Evolutionary conservation across 2,329 filamentous ascomycete species (phyloP).

Genomic region (Ophiostoma pallidulum): DNA sequence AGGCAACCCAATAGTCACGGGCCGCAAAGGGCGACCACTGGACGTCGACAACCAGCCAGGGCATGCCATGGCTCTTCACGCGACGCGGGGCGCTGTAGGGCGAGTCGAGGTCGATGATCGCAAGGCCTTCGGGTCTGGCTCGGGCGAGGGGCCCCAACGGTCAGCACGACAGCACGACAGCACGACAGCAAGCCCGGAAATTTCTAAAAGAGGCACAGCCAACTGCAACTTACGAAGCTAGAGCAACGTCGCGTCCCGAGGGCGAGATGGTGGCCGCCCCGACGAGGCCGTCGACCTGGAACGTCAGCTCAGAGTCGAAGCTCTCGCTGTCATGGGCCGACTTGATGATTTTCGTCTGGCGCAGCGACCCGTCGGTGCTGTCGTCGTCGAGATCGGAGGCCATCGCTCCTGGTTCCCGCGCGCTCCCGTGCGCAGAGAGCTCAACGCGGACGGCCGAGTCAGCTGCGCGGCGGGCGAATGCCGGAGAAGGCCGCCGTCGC

Average conservation of each 20-base stretch:
- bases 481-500: no score
- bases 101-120: conserved; percentile 86
- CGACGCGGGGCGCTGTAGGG: conserved; percentile 80
- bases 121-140: conserved; percentile 67
- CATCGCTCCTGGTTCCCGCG: conserved; percentile 26
- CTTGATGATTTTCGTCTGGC: conserved; percentile 50
- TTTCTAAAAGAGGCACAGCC: no score
- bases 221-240: conserved; percentile 68
- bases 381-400: conserved; percentile 29
- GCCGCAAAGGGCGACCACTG: conserved; percentile 93
- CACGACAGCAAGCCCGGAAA: no score
- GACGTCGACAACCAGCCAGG: conserved; percentile 93
- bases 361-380: conserved; percentile 36
- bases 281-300: conserved; percentile 71
- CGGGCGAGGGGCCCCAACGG: neutral
- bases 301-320: conserved; percentile 75
- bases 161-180: neutral
- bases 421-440: no score
- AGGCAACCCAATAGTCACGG: conserved; percentile 87
- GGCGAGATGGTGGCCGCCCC: conserved; percentile 91
- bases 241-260: conserved; percentile 78
- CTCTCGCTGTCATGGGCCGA: conserved; percentile 77
- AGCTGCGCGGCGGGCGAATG: neutral
- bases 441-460: no score
- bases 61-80: conserved; percentile 69